Base-by-base conservation (phyloP, 176 grass and related monocot genomes). In the Miscanthus lutarioriparius region DNA sequence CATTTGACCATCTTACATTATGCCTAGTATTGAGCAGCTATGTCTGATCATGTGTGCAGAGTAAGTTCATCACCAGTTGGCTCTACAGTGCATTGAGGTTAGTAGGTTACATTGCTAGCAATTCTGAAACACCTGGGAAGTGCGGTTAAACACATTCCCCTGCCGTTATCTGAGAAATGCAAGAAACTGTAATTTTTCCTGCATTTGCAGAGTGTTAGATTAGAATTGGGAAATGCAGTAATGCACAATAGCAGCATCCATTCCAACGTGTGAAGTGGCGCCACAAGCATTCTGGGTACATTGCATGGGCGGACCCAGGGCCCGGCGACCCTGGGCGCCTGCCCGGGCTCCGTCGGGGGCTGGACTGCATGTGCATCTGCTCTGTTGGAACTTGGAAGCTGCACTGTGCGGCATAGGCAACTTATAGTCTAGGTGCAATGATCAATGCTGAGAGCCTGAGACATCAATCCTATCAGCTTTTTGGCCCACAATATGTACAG, bases 181-280 rank as follows among this genome's bases (percentile, higher is more conserved):
- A 4, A 8, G 35, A 58, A 1, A 45, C 3, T 19, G 13, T 14
- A 70, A 41, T 22, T 0, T 38, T 45, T 38, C 70, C 4, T 30
- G 32, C 26, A 16, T 19, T 30, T 40, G 72, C 38, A 71, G 9
- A 30, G 30, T 36, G 26, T 63, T 87, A 69, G 9, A n/a, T 9
- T 70, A 7, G 27, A 17, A 1, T 40, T 65, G 8, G 26, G 13
- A 83, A 48, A 19, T 48, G 28, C 41, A n/a, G 15, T 13, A 37
- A n/a, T 26, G n/a, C 53, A 41, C 74, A 88, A 25, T 77, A 8
- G 7, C 32, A 88, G 20, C 4, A 78, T 44, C 17, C 6, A 56
- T 54, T 54, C 7, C 10, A 56, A 40, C 8, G 3, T 32, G 26
- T 20, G 20, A 45, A 65, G 2, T 11, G 33, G 44, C 56, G 10